phyloP scores from a whole-genome alignment of 148 eudicot species.

The Cornus controversa region DNA sequence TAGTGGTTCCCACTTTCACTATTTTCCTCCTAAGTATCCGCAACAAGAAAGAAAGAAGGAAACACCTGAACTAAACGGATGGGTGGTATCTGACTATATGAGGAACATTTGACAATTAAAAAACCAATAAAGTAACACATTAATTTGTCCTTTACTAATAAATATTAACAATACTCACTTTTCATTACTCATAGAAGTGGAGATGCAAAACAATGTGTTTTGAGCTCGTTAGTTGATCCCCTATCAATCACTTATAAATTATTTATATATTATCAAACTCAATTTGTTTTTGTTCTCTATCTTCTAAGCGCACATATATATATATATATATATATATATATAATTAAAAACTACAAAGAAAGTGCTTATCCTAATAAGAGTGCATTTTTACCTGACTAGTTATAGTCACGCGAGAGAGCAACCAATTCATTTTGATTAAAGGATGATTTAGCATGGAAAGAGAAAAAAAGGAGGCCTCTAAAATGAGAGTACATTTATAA shows the following conservation, averaged over 20 bases:
- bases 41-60: not conserved
- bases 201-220: not conserved
- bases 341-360: not conserved
- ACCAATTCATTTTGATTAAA: not conserved
- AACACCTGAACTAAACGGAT: not conserved
- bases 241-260: not conserved
- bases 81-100: not conserved
- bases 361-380: slow-evolving; percentile 19
- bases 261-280: not conserved
- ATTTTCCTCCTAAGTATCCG: too few relatives aligned
- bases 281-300: not conserved
- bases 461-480: too few relatives aligned
- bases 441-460: not conserved
- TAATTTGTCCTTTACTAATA: not conserved
- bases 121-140: not conserved
- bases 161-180: not conserved
- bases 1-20: too few relatives aligned
- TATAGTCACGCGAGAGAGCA: not conserved
- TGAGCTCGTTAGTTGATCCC: not conserved
- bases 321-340: not conserved
- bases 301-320: not conserved
- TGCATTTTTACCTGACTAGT: slow-evolving; percentile 5
- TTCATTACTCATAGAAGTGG: not conserved
- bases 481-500: too few relatives aligned
- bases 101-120: not conserved